Evolutionary conservation across 2,329 filamentous ascomycete species (phyloP), one percentile per base, ranked within the genome.

Genomic region (Aspergillus nomiae): DNA sequence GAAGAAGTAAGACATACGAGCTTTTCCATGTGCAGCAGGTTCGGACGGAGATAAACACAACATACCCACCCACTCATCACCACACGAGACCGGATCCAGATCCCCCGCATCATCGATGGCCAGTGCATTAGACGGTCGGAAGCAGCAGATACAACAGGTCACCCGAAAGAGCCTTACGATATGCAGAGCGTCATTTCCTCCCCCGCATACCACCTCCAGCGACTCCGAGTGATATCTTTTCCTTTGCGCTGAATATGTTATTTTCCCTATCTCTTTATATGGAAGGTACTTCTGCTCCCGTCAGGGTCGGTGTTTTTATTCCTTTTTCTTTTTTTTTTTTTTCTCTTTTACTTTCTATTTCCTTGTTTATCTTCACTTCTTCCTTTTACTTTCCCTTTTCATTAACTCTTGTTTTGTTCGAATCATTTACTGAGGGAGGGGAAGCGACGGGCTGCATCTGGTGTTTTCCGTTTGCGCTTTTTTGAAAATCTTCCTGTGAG

Each of bases 1-100:
- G 81, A 85, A 87, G 82, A 89, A 89, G 84, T 86, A 87, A 78
- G 84, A 85, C 83, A 90, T 89, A 84, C 89, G 84, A 91, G 89
- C 86, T 86, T 86, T 84, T 80, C 81, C 83, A 84, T 87, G 83
- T 86, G 81, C 87, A 91, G 85, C 91, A 96, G 92, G 90, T 96
- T 96, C 90, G 92, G 92, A 85, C 91, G 93, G 84, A 92, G 92
- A 91, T 96, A 93, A 89, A 74, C 67, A 70, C 70, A 69, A 71
- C 61, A 69, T 66, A 70, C 66, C 69, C 69, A 69, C 70, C 63
- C 71, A 66, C 64, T 67, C 67, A 62, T 67, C 68, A 68, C 61
- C 62, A 66, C 65, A 67, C 66, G 62, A 71, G 64, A 67, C 51
- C 51, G 34, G 62, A 66, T 64, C 64, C 67, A 68, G 58, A 60